These are phyloP conservation scores for Pilobolus umbonatus DNA, from an alignment of 192 early-diverging fungal genomes.

Conservation along the genomic window DNA sequence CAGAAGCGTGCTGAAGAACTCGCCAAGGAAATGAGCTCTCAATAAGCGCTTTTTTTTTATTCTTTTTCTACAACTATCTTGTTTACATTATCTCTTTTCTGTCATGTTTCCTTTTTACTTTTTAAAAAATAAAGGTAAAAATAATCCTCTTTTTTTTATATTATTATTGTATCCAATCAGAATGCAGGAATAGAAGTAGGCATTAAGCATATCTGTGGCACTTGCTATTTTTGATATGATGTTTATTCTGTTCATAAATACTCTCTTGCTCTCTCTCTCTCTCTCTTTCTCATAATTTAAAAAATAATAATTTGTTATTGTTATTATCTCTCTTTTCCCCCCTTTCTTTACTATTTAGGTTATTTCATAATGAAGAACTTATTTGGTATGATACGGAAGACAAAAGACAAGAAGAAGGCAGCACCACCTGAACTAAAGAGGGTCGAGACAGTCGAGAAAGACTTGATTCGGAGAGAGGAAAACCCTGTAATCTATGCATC, in stretches of 20 bases:
- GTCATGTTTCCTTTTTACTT: background rate
- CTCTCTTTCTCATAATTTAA: constrained; percentile 2
- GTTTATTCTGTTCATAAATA: background rate
- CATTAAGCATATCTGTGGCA: background rate
- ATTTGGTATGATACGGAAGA: too few relatives aligned
- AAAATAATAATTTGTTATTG: background rate
- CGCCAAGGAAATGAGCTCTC: constrained; percentile 31
- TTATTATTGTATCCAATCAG: background rate
- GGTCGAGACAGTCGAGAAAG: too few relatives aligned
- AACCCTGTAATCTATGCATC: too few relatives aligned
- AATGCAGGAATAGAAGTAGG: constrained; percentile 4
- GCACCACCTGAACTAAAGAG: too few relatives aligned
- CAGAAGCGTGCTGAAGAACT: constrained; percentile 74
- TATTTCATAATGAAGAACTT: too few relatives aligned
- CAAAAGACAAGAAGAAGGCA: too few relatives aligned
- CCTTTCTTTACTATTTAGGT: too few relatives aligned
- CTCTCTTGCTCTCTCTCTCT: too few relatives aligned
- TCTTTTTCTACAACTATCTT: too few relatives aligned
- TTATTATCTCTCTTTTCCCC: background rate
- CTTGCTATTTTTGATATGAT: background rate
- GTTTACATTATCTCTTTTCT: too few relatives aligned
- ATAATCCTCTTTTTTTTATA: constrained; percentile 10
- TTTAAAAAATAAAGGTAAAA: constrained; percentile 6
- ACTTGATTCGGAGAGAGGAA: too few relatives aligned
- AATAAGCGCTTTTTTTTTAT: constrained; percentile 13